Conservation (phyloP, 306 rosid genomes). For the Pterocarpus macrocarpus region DNA sequence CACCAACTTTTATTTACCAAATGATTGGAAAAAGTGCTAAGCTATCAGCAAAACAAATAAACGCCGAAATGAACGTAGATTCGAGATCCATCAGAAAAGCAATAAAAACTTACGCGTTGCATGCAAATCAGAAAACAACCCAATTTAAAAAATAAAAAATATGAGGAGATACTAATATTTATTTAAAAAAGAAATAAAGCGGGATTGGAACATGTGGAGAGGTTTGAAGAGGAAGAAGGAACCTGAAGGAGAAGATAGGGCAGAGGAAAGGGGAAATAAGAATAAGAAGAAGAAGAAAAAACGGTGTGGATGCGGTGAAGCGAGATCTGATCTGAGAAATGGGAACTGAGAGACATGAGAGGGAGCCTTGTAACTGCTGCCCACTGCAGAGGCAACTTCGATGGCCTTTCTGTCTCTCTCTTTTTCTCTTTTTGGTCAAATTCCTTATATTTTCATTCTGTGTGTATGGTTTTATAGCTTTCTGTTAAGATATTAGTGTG, state of each 20-base stretch:
- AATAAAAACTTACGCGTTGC: neutral
- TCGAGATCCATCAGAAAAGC: conserved; percentile 9
- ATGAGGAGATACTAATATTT: neutral
- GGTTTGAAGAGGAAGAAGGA: conserved; percentile 10
- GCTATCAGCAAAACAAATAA: conserved; percentile 16
- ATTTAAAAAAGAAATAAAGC: neutral
- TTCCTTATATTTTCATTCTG: too few relatives aligned
- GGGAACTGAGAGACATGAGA: conserved; percentile 29
- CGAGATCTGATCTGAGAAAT: conserved; percentile 40
- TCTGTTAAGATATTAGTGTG: too few relatives aligned
- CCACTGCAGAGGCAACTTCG: conserved; percentile 14
- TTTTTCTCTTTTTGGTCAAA: neutral
- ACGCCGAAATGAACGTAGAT: conserved; percentile 15
- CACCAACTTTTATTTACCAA: neutral
- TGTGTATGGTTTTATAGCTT: too few relatives aligned
- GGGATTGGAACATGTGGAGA: conserved; percentile 12
- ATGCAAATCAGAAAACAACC: conserved; percentile 31
- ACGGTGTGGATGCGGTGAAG: conserved; percentile 1
- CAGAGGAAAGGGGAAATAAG: neutral
- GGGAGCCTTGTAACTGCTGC: neutral
- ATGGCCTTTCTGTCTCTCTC: neutral
- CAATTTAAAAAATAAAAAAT: neutral
- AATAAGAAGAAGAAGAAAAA: neutral
- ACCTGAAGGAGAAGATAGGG: conserved; percentile 33
- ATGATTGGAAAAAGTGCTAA: neutral